Conservation (phyloP, 2,329 filamentous ascomycete genomes). For the Aureobasidium lini region DNA sequence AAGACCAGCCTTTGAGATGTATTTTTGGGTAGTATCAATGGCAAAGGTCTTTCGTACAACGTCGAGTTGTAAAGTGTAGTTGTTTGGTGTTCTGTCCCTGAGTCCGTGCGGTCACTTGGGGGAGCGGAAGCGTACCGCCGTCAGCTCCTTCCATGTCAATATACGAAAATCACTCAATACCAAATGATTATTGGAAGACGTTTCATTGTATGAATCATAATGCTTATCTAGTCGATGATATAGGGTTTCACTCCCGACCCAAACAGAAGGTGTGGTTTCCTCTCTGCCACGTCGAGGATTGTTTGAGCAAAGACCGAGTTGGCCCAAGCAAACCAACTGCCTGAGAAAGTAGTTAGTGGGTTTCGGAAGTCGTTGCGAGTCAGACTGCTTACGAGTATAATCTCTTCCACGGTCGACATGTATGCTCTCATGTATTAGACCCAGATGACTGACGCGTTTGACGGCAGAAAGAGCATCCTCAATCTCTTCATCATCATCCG, state of each 20-base stretch:
- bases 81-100: too few species aligned
- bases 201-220: conserved; percentile 3
- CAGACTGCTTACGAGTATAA: conserved; percentile 61
- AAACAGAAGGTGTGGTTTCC: conserved; percentile 85
- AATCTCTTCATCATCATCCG: conserved; percentile 77
- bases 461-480: conserved; percentile 63
- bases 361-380: not conserved
- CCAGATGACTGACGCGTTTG: conserved; percentile 64
- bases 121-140: not conserved
- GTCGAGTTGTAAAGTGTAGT: not conserved
- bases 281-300: conserved; percentile 77
- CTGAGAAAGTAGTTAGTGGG: conserved; percentile 27
- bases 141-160: not conserved
- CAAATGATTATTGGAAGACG: not conserved
- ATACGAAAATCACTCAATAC: not conserved
- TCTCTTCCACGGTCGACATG: conserved; percentile 62
- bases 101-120: not conserved
- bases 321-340: conserved; percentile 95
- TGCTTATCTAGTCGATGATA: conserved; percentile 25
- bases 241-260: conserved; percentile 56
- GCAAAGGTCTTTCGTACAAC: too few species aligned
- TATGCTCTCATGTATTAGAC: conserved; percentile 86
- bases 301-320: conserved; percentile 94
- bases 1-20: too few species aligned
- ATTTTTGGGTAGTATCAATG: too few species aligned